Conservation (phyloP, 2,329 filamentous ascomycete species). For the Teratosphaeria viscida region DNA sequence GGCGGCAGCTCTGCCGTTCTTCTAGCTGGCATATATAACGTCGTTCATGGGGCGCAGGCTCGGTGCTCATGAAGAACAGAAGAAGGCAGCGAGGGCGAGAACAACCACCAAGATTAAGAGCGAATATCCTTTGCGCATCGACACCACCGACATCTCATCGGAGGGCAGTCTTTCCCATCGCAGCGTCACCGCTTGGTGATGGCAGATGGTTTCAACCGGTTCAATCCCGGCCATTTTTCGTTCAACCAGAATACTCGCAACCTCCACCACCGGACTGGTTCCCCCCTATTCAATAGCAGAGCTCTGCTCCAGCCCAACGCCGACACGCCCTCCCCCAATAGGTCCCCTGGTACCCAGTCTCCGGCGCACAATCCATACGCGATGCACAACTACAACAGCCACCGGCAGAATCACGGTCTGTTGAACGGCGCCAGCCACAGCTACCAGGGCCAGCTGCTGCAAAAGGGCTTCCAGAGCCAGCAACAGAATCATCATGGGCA, state of each 20-base stretch:
- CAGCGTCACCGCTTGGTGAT: constrained; percentile 41
- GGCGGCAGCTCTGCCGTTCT: not conserved
- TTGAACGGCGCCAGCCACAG: constrained; percentile 60
- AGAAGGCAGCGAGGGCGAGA: constrained; percentile 36
- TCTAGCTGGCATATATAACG: not conserved
- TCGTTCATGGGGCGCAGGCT: constrained; percentile 24
- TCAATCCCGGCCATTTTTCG: constrained; percentile 51
- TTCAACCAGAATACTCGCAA: constrained; percentile 37
- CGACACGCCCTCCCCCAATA: constrained; percentile 48
- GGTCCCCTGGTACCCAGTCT: constrained; percentile 44
- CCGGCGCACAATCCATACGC: constrained; percentile 56
- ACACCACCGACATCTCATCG: constrained; percentile 10
- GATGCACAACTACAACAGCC: constrained; percentile 61
- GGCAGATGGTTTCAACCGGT: constrained; percentile 57
- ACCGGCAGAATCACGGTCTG: constrained; percentile 62
- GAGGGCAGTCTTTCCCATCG: constrained; percentile 6
- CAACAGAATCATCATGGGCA: constrained; percentile 34
- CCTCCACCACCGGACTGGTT: constrained; percentile 37
- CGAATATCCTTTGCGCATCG: constrained; percentile 16
- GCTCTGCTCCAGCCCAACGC: constrained; percentile 34
- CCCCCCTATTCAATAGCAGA: constrained; percentile 31
- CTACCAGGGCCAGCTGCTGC: constrained; percentile 46
- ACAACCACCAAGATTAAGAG: constrained; percentile 28
- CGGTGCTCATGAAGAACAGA: constrained; percentile 40
- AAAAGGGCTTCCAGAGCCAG: constrained; percentile 60